Base-by-base conservation (phyloP, 495 filamentous ascomycete genomes). In the Penicillium argentinense region DNA sequence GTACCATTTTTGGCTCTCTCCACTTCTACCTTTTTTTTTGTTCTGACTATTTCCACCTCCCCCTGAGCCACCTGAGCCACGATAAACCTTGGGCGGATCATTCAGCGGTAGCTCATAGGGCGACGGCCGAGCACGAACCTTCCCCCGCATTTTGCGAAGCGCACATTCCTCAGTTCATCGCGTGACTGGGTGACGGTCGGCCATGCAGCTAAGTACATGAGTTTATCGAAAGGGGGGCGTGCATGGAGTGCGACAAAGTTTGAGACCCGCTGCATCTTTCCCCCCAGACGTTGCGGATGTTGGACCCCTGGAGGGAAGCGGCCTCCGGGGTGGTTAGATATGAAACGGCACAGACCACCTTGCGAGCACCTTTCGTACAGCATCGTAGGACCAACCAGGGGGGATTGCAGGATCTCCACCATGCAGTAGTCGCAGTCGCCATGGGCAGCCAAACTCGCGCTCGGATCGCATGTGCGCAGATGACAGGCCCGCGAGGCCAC, bases 401-500 rank as follows among this genome's bases (percentile, higher is more conserved):
- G 9, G 34, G 16, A 18, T 40, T 22, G 27, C 29, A 13, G 13
- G 29, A 33, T 33, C 29, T 16, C 29, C 29, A 33, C 29, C n/a
- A 12, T 16, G 12, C 13, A 25, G 22, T 26, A 25, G 17, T 40
- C 21, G 24, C 11, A 23, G 6, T 41, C n/a, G 19, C 19, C 29
- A n/a, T 32, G 27, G 37, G 37, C 27, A 48, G 45, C 39, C 39
- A 49, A 17, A 28, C 6, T 9, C 4, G 32, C 41, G 49, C 49
- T 53, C 39, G 39, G 49, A 29, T 43, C 43, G 27, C 29, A 47
- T 13, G 21, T 42, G 46, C 29, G 53, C 53, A 56, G 48, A 56
- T 52, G 53, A 56, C 49, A 43, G 49, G 42, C 54, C 41, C 34
- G 40, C 32, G 36, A 39, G 44, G 16, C 21, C 22, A 41, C 13